These are phyloP conservation scores for Populus pruinosa DNA, from an alignment of 345 rosid species.

Conservation along the genomic window DNA sequence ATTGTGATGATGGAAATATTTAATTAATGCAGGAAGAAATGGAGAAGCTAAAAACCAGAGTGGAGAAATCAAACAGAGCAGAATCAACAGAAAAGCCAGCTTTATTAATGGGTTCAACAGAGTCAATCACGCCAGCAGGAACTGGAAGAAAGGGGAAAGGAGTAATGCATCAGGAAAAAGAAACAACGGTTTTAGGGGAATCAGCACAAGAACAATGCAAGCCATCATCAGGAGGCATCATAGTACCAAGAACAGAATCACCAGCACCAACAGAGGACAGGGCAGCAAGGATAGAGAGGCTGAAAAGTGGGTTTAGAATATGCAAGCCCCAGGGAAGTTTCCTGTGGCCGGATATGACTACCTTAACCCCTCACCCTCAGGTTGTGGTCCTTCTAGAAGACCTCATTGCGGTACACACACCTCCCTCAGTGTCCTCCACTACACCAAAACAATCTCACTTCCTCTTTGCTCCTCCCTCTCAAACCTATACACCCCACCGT, in stretches of 20 bases:
- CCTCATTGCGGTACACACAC: slow-evolving; percentile 32
- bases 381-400: slow-evolving; percentile 30
- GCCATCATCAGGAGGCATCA: slow-evolving; percentile 8
- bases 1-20: background rate
- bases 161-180: slow-evolving; percentile 11
- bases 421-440: slow-evolving; percentile 47
- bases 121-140: slow-evolving; percentile 10
- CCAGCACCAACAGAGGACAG: slow-evolving; percentile 35
- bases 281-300: slow-evolving; percentile 48
- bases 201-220: slow-evolving; percentile 4
- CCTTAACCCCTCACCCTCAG: slow-evolving; percentile 30
- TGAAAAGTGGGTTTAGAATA: slow-evolving; percentile 73
- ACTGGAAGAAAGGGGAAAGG: slow-evolving; percentile 18
- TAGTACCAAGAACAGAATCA: slow-evolving; percentile 13
- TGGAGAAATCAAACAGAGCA: slow-evolving; percentile 30
- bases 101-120: slow-evolving; percentile 14
- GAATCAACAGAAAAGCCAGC: slow-evolving; percentile 16
- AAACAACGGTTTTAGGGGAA: background rate
- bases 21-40: slow-evolving; percentile 49
- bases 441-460: slow-evolving; percentile 6
- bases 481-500: slow-evolving; percentile 8
- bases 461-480: slow-evolving; percentile 11
- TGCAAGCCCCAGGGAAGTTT: slow-evolving; percentile 78
- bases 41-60: slow-evolving; percentile 35
- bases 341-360: slow-evolving; percentile 62